Conservation (phyloP, 139 green algal species). For the Mychonastes homosphaera region DNA sequence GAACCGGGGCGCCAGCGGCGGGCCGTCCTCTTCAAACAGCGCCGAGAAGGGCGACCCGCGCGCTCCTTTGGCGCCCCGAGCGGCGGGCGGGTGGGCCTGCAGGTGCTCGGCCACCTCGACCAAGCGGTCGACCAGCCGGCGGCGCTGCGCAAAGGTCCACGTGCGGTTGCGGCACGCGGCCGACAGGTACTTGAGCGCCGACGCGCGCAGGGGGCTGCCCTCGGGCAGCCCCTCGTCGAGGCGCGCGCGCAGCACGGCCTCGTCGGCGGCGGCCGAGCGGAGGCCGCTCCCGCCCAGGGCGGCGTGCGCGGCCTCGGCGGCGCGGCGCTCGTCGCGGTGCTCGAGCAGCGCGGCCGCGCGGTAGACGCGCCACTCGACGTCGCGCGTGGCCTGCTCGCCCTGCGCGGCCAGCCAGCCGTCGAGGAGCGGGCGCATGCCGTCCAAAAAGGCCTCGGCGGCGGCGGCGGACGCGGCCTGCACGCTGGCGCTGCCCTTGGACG, state of each 20-base stretch:
- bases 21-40: conserved; percentile 12
- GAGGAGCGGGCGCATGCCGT: conserved; percentile 18
- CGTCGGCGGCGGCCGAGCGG: conserved; percentile 16
- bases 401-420: conserved; percentile 17
- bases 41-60: conserved; percentile 18
- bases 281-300: conserved; percentile 12
- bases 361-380: conserved; percentile 24
- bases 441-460: conserved; percentile 2
- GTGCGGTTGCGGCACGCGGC: conserved; percentile 11
- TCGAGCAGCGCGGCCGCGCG: conserved; percentile 15
- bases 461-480: too few species aligned
- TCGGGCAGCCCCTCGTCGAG: conserved; percentile 9
- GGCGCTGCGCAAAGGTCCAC: conserved; percentile 20
- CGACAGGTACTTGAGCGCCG: conserved; percentile 17
- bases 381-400: conserved; percentile 6
- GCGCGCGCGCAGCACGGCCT: conserved; percentile 11
- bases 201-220: conserved; percentile 15
- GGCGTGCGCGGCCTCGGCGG: neutral
- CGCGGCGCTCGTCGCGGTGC: conserved; percentile 6
- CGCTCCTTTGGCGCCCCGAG: too few species aligned
- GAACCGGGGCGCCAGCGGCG: conserved; percentile 10
- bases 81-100: conserved; percentile 7
- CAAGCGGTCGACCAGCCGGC: conserved; percentile 14
- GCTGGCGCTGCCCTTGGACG: too few species aligned
- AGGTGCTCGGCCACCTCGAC: conserved; percentile 15